Evolutionary conservation across 108 stramenopile species (phyloP).

Genomic region (Cylindrotheca closterium): DNA sequence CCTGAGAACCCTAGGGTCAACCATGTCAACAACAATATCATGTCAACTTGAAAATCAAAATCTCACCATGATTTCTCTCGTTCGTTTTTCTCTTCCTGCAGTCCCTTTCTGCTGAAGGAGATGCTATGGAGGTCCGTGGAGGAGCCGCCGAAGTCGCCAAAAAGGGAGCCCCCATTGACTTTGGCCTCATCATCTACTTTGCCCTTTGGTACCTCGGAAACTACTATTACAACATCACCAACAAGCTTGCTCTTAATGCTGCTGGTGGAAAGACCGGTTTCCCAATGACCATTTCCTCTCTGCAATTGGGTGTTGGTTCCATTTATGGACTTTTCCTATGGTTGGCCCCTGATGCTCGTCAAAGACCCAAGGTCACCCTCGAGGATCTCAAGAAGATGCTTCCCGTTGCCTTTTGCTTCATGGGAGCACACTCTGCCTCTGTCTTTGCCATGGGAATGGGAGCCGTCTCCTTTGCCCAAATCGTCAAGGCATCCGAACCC

Average conservation of each 20-base stretch:
- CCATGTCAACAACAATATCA: no score
- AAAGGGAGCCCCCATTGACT: conserved; percentile 49
- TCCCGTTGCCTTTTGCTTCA: conserved; percentile 91
- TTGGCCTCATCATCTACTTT: conserved; percentile 87
- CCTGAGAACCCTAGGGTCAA: no score
- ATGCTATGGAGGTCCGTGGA: conserved; percentile 58
- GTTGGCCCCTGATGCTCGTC: conserved; percentile 88
- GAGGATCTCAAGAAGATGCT: conserved; percentile 86
- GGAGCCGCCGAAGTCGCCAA: conserved; percentile 27
- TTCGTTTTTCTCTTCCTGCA: conserved; percentile 11
- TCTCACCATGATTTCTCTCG: neutral
- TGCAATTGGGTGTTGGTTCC: conserved; percentile 86
- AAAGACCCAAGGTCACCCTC: conserved; percentile 60
- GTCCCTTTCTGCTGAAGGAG: conserved; percentile 27
- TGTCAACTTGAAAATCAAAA: neutral
- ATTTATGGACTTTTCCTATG: conserved; percentile 89
- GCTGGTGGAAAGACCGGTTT: conserved; percentile 88
- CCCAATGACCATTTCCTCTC: conserved; percentile 87
- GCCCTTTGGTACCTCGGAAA: conserved; percentile 93
- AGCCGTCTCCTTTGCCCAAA: conserved; percentile 93
- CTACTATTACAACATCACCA: conserved; percentile 91
- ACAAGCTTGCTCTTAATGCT: conserved; percentile 87
- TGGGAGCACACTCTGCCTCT: conserved; percentile 88
- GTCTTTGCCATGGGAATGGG: conserved; percentile 92
- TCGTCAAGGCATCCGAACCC: conserved; percentile 94